Evolutionary conservation across 2,329 filamentous ascomycete species (phyloP), one percentile per base, ranked within the genome.

Genomic region (Fusarium graminum): DNA sequence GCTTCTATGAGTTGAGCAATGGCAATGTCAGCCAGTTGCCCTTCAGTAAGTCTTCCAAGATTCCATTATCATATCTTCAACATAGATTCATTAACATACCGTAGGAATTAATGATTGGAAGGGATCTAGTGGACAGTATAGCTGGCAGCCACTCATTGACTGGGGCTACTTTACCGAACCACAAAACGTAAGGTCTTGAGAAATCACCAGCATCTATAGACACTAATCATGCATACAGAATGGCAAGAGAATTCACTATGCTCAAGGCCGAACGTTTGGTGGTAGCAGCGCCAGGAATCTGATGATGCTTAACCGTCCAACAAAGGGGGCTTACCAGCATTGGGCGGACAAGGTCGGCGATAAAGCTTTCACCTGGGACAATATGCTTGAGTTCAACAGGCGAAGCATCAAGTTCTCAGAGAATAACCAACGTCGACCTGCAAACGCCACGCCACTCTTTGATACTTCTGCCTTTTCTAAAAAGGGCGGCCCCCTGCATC

Each of bases 1-100:
- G 51, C 0, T 53, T 53, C 10, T 53, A 53, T 39, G 51, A 53
- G 8, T 14, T 53, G n/a, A 53, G 51, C 8, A 53, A 53, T n/a
- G 42, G 42, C 1, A 47, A 49, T 22, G 26, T 53, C n/a, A 53
- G 51, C n/a, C 47, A 51, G 25, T 19, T 51, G 6, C 47, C 47
- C 1, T 51, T 51, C 6, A 42, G 47, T 51, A 43, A 3, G 47
- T 30, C 14, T 16, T 12, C 4, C n/a, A n/a, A 41, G 2, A 13
- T n/a, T n/a, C 1, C 1, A 29, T 10, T 11, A 10, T 29, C 1
- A 7, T 7, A 17, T 26, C 7, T 12, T 28, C 6, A 3, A 34
- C 16, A 5, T 8, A 16, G 13, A 7, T 2, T 16, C 6, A 16
- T 3, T 50, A 4, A 50, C 9, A 3, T 13, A 2, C n/a, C 5